Evolutionary conservation across 805 yeast species (phyloP), one percentile per base, ranked within the genome.

Genomic region (Zygotorulaspora chibaensis): DNA sequence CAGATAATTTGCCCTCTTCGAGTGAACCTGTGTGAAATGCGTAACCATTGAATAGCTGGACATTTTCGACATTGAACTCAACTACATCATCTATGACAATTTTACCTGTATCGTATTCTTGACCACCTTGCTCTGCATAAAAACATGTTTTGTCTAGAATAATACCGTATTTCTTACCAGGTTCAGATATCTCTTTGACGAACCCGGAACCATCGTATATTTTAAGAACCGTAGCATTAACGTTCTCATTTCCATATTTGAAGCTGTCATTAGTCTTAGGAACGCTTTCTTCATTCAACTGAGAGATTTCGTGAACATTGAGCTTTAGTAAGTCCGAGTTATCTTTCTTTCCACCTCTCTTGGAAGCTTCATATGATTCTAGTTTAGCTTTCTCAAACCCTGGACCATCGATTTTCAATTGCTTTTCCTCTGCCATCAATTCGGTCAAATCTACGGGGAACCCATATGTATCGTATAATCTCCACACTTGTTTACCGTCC

Each of bases 91-190:
- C 97, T 59, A 88, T 81, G 42, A 88, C 90, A 54, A 93, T 76
- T 67, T 80, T 84, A 70, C 99, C 99, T 35, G 95, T 85, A 66
- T 93, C 99, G 62, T 77, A 84, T 69, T 89, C 97, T 75, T 93
- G 99, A 63, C 99, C 99, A 80, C 99, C 99, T 70, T 87, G 95
- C 73, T 93, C 99, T 41, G 99, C 98, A 63, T 93, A 93, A 70
- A 93, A 88, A 66, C 95, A 93, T 20, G 98, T 87, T 67, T 80
- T 84, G 65, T 93, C 95, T 48, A 93, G 74, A 40, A 93, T 66
- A 43, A 93, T 69, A 66, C 99, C 99, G 55, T 76, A 70, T 65
- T 86, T 88, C 54, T 70, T 69, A 35, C 72, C 71, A 23, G 62
- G 53, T 50, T 71, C 74, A 33, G 72, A 59, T 38, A 72, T 73